phyloP scores from a whole-genome alignment of 805 yeast genomes.

The Ogataea methylovora region DNA sequence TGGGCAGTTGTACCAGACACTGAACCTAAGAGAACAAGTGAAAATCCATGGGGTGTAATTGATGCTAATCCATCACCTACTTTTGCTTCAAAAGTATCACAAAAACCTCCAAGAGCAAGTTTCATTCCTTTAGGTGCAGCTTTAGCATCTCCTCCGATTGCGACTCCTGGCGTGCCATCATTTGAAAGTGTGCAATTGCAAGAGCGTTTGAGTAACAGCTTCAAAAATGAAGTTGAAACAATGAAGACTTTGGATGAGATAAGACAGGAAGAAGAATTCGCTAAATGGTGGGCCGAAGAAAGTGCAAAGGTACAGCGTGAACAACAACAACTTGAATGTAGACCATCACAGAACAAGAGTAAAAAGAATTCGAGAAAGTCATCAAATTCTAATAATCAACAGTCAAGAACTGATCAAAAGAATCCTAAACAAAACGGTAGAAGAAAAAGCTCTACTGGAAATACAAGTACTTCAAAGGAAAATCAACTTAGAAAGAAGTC shows the following conservation, averaged over 20 bases:
- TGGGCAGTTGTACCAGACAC: constrained; percentile 5
- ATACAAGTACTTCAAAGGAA: no score
- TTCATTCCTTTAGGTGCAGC: constrained; percentile 1
- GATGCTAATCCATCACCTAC: neutral
- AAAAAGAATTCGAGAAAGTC: neutral
- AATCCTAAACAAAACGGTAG: neutral
- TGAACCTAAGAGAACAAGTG: neutral
- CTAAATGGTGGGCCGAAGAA: constrained; percentile 83
- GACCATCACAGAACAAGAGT: constrained; percentile 2
- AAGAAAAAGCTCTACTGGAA: no score
- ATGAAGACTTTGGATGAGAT: constrained; percentile 54
- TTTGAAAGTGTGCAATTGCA: constrained; percentile 18
- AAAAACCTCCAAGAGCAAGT: neutral
- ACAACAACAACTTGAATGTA: constrained; percentile 11
- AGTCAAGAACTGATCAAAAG: no score
- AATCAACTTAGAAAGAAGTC: no score
- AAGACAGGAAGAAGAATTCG: constrained; percentile 78
- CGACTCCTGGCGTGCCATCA: constrained; percentile 13
- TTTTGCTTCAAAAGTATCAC: neutral
- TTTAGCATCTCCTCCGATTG: constrained; percentile 3
- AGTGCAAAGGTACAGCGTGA: constrained; percentile 52
- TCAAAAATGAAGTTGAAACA: constrained; percentile 14
- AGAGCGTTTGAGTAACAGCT: constrained; percentile 17
- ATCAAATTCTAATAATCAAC: neutral
- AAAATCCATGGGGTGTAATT: constrained; percentile 2